phyloP scores from a whole-genome alignment of 805 yeast species.

The Sporopachydermia lactativora region DNA sequence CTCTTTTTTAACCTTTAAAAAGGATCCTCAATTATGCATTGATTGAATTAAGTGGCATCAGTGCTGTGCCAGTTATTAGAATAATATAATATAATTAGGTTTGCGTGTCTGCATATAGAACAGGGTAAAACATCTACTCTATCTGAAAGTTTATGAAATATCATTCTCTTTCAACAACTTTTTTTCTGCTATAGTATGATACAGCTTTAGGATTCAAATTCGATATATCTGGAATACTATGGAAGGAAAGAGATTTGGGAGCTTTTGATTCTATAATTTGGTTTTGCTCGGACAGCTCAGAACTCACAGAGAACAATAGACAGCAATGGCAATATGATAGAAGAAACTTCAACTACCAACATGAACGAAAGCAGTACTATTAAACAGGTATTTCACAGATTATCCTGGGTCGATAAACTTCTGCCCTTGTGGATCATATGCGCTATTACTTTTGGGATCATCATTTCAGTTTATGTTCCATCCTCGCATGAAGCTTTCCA shows the following conservation, averaged over 20 bases:
- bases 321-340: conserved; percentile 1
- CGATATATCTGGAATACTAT: conserved; percentile 1
- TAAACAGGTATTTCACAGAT: conserved; percentile 1
- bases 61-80: conserved; percentile 1
- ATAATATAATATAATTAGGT: conserved; percentile 1
- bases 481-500: conserved; percentile 22
- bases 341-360: conserved; percentile 1
- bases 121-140: conserved; percentile 1
- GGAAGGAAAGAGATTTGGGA: conserved; percentile 1
- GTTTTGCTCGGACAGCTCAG: conserved; percentile 1
- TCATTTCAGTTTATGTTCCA: conserved; percentile 29
- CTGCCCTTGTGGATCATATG: conserved; percentile 23
- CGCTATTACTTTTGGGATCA: conserved; percentile 24
- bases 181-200: conserved; percentile 1
- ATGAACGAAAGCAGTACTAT: conserved; percentile 1
- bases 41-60: conserved; percentile 1
- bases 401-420: conserved; percentile 23
- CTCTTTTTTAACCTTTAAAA: background rate
- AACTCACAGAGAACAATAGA: conserved; percentile 1
- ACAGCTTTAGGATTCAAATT: conserved; percentile 1
- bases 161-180: conserved; percentile 1
- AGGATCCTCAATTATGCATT: background rate
- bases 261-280: background rate
- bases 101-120: conserved; percentile 1
- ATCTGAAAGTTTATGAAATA: conserved; percentile 1